Percentiles rank a stretch among this genome's conserved stretches.
Evolutionary conservation across 1,284 basidiomycete species (phyloP).

Genomic region (Irpex rosettiformis): DNA sequence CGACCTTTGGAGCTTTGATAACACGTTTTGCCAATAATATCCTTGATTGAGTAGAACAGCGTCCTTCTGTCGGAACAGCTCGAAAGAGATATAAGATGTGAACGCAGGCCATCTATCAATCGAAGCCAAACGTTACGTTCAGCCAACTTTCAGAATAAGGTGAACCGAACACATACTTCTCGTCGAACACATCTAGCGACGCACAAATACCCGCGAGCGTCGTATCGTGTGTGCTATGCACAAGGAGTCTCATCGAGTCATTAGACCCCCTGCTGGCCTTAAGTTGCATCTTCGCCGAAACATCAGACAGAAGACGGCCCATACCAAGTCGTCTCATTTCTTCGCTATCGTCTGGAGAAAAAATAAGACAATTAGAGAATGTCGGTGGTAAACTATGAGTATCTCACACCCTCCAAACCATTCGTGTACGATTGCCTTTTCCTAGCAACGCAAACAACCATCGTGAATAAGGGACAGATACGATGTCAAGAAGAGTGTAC

Average conservation of each 20-base stretch:
- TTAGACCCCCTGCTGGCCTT: slow-evolving; percentile 40
- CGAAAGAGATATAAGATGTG: slow-evolving; percentile 69
- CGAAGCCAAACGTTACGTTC: background rate
- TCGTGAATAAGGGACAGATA: no score
- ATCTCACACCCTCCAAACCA: slow-evolving; percentile 71
- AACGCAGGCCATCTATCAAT: slow-evolving; percentile 69
- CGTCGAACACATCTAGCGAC: slow-evolving; percentile 75
- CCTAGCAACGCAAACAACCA: slow-evolving; percentile 41
- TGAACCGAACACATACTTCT: slow-evolving; percentile 50
- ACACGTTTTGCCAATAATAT: slow-evolving; percentile 27
- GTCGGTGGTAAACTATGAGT: background rate
- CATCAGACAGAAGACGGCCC: slow-evolving; percentile 67
- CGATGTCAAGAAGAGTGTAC: slow-evolving; percentile 35
- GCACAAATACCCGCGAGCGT: slow-evolving; percentile 64
- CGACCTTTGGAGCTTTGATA: slow-evolving; percentile 23
- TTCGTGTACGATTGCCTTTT: slow-evolving; percentile 71
- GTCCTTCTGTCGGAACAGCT: slow-evolving; percentile 53
- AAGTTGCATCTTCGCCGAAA: slow-evolving; percentile 57
- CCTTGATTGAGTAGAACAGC: slow-evolving; percentile 10
- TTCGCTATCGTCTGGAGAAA: slow-evolving; percentile 57
- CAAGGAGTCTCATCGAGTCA: slow-evolving; percentile 56
- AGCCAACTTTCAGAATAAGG: no score
- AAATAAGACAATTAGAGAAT: slow-evolving; percentile 5
- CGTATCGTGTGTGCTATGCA: slow-evolving; percentile 78
- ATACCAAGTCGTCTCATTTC: slow-evolving; percentile 77